Percentiles rank a stretch among this genome's conserved stretches.
Conservation (phyloP, 768 basidiomycete genomes). For the Trametes villosa region DNA sequence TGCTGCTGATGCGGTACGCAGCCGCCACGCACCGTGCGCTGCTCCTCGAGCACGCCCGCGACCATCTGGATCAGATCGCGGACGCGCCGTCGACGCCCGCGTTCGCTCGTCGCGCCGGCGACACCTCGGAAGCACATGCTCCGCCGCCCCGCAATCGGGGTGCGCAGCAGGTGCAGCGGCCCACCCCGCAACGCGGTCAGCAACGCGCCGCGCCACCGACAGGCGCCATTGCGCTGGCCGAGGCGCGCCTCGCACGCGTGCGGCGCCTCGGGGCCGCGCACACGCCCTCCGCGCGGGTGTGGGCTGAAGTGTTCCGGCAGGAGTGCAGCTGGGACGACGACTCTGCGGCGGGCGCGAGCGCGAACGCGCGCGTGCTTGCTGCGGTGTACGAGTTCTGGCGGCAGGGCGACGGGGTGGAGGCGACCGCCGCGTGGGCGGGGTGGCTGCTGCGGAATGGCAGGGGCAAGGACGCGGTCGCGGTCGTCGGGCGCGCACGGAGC, state of each 20-base stretch:
- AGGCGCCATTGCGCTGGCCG: neutral
- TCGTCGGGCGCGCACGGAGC: constrained; percentile 40
- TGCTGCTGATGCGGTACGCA: constrained; percentile 51
- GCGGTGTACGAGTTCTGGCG: constrained; percentile 51
- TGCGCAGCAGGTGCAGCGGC: too few relatives aligned
- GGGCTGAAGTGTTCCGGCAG: constrained; percentile 47
- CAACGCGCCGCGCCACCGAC: neutral
- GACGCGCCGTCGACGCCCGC: too few relatives aligned
- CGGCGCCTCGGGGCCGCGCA: constrained; percentile 46
- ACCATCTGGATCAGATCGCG: too few relatives aligned
- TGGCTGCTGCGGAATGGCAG: constrained; percentile 50
- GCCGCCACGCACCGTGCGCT: constrained; percentile 25
- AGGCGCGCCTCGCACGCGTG: constrained; percentile 34
- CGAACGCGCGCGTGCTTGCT: constrained; percentile 34
- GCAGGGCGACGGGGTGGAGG: constrained; percentile 40
- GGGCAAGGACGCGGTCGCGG: constrained; percentile 45
- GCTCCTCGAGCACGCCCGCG: neutral
- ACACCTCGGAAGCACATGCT: too few relatives aligned
- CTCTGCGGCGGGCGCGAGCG: constrained; percentile 25
- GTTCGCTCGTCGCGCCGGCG: too few relatives aligned
- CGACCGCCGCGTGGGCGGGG: constrained; percentile 48
- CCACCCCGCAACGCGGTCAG: neutral
- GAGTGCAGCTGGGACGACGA: constrained; percentile 12
- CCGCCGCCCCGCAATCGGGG: too few relatives aligned
- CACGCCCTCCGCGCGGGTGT: constrained; percentile 48